These are phyloP conservation scores for Veloboletus limbatus DNA, from an alignment of 1,284 basidiomycete species.

Conservation along the genomic window DNA sequence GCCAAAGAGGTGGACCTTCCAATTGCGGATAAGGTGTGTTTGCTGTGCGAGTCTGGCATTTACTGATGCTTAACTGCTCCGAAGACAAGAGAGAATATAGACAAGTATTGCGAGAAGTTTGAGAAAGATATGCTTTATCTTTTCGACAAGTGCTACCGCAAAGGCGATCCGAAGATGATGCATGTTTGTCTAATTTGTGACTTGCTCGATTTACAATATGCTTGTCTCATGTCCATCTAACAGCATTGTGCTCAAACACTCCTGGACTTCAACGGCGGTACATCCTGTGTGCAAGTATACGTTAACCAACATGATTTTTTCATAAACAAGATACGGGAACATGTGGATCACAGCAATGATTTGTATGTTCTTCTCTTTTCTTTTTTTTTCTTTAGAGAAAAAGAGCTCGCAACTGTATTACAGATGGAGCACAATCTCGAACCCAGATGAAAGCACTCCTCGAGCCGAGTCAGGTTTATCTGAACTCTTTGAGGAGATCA, in stretches of 20 bases:
- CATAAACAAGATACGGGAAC: constrained; percentile 81
- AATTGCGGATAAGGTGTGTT: constrained; percentile 68
- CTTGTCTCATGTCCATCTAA: constrained; percentile 12
- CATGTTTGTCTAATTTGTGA: constrained; percentile 63
- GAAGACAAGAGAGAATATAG: constrained; percentile 81
- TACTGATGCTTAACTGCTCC: constrained; percentile 24
- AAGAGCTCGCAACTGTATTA: constrained; percentile 12
- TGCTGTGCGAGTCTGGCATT: background rate
- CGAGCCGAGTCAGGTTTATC: constrained; percentile 78
- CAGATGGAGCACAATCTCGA: constrained; percentile 80
- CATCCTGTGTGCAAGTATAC: constrained; percentile 96
- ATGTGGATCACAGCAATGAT: constrained; percentile 52
- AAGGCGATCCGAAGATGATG: constrained; percentile 99
- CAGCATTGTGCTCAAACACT: constrained; percentile 97
- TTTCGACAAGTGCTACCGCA: constrained; percentile 93
- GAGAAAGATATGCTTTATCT: constrained; percentile 98
- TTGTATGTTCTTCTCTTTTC: constrained; percentile 47
- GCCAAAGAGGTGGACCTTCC: constrained; percentile 92
- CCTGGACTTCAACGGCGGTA: constrained; percentile 96
- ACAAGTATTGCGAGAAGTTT: constrained; percentile 96
- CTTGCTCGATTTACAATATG: background rate
- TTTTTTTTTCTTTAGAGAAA: background rate
- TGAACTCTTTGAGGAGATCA: constrained; percentile 85
- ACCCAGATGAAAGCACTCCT: constrained; percentile 80
- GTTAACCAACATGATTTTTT: constrained; percentile 99